A percentile compares a stretch with the other conserved stretches of the same genome.
phyloP scores from a whole-genome alignment of 208 protist species.

The Crithidia expoeki region DNA sequence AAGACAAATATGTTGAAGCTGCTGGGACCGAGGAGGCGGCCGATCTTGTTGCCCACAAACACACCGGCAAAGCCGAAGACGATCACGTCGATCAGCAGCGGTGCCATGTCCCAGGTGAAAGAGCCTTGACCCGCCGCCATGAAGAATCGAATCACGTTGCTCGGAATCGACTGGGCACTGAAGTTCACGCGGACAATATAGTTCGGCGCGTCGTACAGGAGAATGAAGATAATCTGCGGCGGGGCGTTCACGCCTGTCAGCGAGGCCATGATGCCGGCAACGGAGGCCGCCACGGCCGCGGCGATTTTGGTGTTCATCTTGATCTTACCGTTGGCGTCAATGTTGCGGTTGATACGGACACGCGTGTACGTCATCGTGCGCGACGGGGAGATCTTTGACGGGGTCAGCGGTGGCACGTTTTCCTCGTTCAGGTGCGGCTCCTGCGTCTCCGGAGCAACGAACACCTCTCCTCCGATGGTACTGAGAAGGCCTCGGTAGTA shows the following conservation, averaged over 20 bases:
- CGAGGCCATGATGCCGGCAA: slow-evolving; percentile 60
- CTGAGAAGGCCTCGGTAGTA: slow-evolving; percentile 55
- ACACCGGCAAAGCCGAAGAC: slow-evolving; percentile 59
- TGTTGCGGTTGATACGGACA: slow-evolving; percentile 68
- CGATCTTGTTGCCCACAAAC: slow-evolving; percentile 51
- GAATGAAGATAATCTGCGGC: slow-evolving; percentile 69
- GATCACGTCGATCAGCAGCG: slow-evolving; percentile 42
- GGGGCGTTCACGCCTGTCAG: slow-evolving; percentile 60
- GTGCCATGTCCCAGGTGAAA: slow-evolving; percentile 35
- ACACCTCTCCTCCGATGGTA: slow-evolving; percentile 45
- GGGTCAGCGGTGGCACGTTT: slow-evolving; percentile 59
- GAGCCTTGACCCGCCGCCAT: slow-evolving; percentile 36
- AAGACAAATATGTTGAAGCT: slow-evolving; percentile 63
- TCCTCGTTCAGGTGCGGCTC: slow-evolving; percentile 46
- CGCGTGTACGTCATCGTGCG: slow-evolving; percentile 66
- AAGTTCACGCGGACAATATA: slow-evolving; percentile 71
- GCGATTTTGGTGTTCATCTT: slow-evolving; percentile 53
- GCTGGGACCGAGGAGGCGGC: slow-evolving; percentile 53
- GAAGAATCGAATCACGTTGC: slow-evolving; percentile 52
- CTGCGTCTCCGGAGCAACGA: slow-evolving; percentile 42
- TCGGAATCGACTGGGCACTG: slow-evolving; percentile 60
- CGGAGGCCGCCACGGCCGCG: slow-evolving; percentile 46
- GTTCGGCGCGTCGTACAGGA: slow-evolving; percentile 60
- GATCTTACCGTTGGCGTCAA: slow-evolving; percentile 63
- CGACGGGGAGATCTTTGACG: slow-evolving; percentile 51